Evolutionary conservation across 352 stramenopile species (phyloP), one percentile per base, ranked within the genome.

Genomic region (Phytophthora europaea): DNA sequence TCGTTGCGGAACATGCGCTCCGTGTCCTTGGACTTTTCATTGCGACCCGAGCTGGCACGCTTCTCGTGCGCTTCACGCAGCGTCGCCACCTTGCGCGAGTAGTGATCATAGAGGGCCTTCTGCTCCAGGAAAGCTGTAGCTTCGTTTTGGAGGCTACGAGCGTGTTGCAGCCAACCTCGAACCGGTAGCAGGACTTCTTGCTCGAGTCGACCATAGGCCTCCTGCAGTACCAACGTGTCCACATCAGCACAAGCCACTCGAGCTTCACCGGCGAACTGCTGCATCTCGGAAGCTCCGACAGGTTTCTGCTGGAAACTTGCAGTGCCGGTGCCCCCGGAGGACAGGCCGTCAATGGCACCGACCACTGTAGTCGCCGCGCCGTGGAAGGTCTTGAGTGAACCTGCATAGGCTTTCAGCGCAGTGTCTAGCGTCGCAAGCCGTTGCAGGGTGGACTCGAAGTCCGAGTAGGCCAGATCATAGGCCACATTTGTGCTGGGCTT

Each of bases 1-100:
- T 95, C 87, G 57, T 95, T 95, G 38, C 89, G 84, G n/a, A 92
- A 74, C 55, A 94, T 80, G 33, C 91, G 91, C 67, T 96, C 86
- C 26, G 90, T 81, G 5, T 94, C 82, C 36, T 94, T 94, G 28
- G 80, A 66, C 70, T 93, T 96, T 54, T 94, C 89, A 0, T 61
- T 63, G 60, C 89, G 91, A 20, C 89, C 82, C 0, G 60, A 71
- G 4, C 53, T 68, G 2, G 78, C 65, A 22, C 85, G 84, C 65
- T 93, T 94, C 51, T 94, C 87, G 16, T 87, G 80, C 0, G 82
- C 47, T 59, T 94, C 89, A 6, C 89, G 84, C 9, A 96, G 66
- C 12, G 72, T 64, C 56, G 83, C 75, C 23, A 94, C 85, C 54
- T 96, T 94, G 26, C 88, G 82, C 15, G 84, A 90, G 66, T 96